Conservation (phyloP, 2,329 filamentous ascomycete species). For the Trichophaea hybrida region DNA sequence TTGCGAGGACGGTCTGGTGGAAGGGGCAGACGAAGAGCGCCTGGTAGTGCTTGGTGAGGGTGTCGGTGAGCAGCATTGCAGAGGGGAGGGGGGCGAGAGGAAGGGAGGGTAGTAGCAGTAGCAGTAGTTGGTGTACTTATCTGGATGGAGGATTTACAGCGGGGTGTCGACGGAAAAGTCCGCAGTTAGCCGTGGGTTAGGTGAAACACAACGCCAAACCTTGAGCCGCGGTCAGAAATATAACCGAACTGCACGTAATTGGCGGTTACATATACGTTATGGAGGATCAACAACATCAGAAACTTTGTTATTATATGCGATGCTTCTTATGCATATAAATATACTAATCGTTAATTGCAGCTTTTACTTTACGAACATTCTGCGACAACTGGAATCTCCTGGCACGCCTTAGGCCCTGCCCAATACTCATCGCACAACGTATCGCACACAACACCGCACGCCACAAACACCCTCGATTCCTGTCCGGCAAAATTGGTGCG, state of each 20-base stretch:
- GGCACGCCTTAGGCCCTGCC: constrained; percentile 7
- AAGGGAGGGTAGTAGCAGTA: background rate
- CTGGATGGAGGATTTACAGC: background rate
- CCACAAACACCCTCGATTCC: constrained; percentile 21
- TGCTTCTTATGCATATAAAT: background rate
- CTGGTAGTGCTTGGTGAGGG: background rate
- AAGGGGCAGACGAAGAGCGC: constrained; percentile 11
- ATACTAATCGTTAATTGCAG: background rate
- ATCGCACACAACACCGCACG: constrained; percentile 15
- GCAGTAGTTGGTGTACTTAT: background rate
- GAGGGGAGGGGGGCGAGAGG: background rate
- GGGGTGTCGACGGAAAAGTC: background rate
- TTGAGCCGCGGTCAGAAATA: background rate
- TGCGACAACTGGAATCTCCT: constrained; percentile 8
- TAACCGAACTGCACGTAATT: background rate
- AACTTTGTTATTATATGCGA: no score
- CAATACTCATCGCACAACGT: constrained; percentile 16
- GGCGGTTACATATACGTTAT: no score
- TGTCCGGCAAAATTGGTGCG: constrained; percentile 12
- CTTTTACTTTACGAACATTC: constrained; percentile 11
- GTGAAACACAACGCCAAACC: no score
- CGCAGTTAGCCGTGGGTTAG: background rate
- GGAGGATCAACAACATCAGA: background rate
- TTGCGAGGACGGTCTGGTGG: constrained; percentile 13
- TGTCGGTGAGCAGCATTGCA: background rate